phyloP scores from a whole-genome alignment of 805 yeast genomes.

The Komagataella ulmi region DNA sequence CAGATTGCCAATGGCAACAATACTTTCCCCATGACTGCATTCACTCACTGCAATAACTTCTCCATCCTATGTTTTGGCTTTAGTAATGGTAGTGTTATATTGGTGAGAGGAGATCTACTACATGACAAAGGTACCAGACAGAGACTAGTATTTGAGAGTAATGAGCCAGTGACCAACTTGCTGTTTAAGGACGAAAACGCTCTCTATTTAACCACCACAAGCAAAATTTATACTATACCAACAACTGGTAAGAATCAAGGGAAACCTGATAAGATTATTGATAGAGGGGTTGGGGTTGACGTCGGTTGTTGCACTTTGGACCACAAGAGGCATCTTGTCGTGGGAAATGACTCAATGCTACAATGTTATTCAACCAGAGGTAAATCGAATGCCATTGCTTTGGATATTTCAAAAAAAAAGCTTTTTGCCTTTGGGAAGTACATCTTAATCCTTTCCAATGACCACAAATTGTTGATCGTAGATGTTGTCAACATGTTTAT shows the following conservation, averaged over 20 bases:
- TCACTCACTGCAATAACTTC: conserved; percentile 38
- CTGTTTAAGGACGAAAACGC: conserved; percentile 40
- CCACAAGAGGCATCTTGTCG: conserved; percentile 28
- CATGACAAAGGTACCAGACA: conserved; percentile 89
- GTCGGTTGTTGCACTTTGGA: conserved; percentile 31
- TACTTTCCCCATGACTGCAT: conserved; percentile 64
- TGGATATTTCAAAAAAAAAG: conserved; percentile 43
- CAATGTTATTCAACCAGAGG: conserved; percentile 46
- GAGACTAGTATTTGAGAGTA: conserved; percentile 57
- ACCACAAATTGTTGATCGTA: conserved; percentile 28
- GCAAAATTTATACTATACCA: conserved; percentile 53
- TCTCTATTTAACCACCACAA: conserved; percentile 64
- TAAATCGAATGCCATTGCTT: conserved; percentile 37
- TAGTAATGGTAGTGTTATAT: conserved; percentile 70
- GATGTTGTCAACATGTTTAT: conserved; percentile 62
- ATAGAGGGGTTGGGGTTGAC: conserved; percentile 33
- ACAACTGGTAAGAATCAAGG: conserved; percentile 75
- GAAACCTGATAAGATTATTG: conserved; percentile 34
- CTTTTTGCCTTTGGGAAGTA: conserved; percentile 35
- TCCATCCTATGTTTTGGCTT: conserved; percentile 66
- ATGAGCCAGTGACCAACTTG: conserved; percentile 73
- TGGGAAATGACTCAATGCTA: conserved; percentile 52
- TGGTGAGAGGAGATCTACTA: conserved; percentile 77
- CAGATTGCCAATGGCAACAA: conserved; percentile 60
- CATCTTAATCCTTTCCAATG: conserved; percentile 26